phyloP scores from a whole-genome alignment of 768 basidiomycete genomes.

The Trametes cinnabarina region DNA sequence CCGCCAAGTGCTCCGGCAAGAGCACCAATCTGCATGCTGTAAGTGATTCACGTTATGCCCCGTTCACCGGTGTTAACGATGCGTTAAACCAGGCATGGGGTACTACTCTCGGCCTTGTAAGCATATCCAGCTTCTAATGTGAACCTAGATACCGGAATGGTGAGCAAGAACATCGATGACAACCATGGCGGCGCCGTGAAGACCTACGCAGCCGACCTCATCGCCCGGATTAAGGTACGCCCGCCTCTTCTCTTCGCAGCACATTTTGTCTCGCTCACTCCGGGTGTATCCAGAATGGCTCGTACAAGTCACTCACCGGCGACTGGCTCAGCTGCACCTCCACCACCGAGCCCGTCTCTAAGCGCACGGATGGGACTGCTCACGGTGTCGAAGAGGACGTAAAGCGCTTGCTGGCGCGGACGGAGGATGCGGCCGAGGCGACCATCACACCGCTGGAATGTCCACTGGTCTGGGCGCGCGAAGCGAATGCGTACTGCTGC shows the following conservation, averaged over 20 bases:
- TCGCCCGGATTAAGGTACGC: constrained; percentile 37
- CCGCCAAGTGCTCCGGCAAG: constrained; percentile 24
- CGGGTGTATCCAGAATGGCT: constrained; percentile 23
- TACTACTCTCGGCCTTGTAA: background rate
- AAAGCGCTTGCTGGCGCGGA: background rate
- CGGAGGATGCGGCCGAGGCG: constrained; percentile 4
- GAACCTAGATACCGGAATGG: constrained; percentile 26
- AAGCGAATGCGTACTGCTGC: constrained; percentile 46
- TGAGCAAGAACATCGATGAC: constrained; percentile 26
- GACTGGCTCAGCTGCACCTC: constrained; percentile 31
- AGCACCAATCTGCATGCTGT: constrained; percentile 28
- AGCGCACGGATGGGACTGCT: constrained; percentile 26
- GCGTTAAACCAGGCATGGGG: constrained; percentile 20
- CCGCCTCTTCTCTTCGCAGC: background rate
- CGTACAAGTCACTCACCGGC: constrained; percentile 23
- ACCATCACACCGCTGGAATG: constrained; percentile 42
- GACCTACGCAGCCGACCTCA: constrained; percentile 23
- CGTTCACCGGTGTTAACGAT: background rate
- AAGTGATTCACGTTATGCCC: background rate
- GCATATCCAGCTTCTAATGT: background rate
- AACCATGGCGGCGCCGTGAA: constrained; percentile 22
- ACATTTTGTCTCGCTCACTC: background rate
- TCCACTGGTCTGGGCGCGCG: constrained; percentile 47
- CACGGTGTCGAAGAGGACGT: constrained; percentile 8
- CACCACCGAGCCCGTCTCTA: constrained; percentile 24